Base-by-base conservation (phyloP, 352 stramenopile species). In the Globisporangium radiosum region DNA sequence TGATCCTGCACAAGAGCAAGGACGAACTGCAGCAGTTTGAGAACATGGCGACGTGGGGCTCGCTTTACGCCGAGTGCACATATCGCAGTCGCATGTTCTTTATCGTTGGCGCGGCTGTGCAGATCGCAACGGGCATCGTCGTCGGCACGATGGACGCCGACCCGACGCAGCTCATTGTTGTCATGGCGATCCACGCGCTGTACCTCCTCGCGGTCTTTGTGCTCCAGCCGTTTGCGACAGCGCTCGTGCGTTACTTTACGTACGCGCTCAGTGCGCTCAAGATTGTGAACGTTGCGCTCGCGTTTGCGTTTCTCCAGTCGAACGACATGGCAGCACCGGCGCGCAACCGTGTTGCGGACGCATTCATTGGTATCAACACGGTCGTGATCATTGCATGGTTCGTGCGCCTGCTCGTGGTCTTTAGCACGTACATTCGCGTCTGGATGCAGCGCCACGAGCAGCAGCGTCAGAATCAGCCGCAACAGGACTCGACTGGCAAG, bases 1-100 rank as follows among this genome's bases (percentile, higher is more conserved):
- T 76, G 13, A 79, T 92, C 38, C 70, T 78, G 60, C 65, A 78
- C 47, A 79, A 77, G 57, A 79, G 65, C 2, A 76, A 86, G 63
- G 66, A 76, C 8, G 65, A 86, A 50, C 63, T 91, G 39, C 69
- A 75, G 39, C 72, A 87, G 51, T 85, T 75, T 47, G 71, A 81
- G 42, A 80, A 76, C 44, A 59, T 85, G 47, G 81, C 77, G 14
- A 82, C 70, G 5, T 88, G 76, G 71, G 81, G 78, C 2, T 74
- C 69, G 42, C 70, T 89, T 25, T 91, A 88, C 59, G 75, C 69
- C 45, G 77, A 85, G 50, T 85, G 78, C 61, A 73, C 64, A 39
- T 87, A 87, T 63, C 69, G 64, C 19, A 75, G 65, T 43, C 81
- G 81, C 9, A 75, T 91, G 55, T 87, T 91, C 63, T 86, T 87